phyloP scores from a whole-genome alignment of 805 yeast species.

The Wickerhamiella australiensis region DNA sequence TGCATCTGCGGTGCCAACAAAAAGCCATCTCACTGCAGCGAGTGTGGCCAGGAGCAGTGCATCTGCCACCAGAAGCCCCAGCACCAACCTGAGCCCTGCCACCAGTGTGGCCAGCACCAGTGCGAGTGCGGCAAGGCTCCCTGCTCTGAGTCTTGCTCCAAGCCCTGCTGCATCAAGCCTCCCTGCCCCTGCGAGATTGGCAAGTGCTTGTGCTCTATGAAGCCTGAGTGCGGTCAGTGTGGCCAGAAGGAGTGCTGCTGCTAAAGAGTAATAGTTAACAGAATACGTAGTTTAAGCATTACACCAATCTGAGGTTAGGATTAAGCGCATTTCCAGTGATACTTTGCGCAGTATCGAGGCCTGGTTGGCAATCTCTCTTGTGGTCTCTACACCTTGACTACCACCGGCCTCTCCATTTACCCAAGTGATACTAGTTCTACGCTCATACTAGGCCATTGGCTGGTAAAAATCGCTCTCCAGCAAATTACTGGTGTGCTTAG shows the following conservation, averaged over 20 bases:
- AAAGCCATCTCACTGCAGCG: background rate
- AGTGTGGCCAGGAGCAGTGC: constrained; percentile 5
- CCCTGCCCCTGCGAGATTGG: constrained; percentile 10
- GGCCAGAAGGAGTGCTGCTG: constrained; percentile 8
- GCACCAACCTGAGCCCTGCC: background rate
- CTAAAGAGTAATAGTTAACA: background rate
- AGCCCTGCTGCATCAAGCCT: constrained; percentile 7
- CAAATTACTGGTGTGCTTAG: too few species aligned
- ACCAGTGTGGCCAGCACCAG: background rate
- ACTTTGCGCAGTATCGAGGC: too few species aligned
- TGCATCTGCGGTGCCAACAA: constrained; percentile 4
- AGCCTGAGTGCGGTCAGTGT: constrained; percentile 6
- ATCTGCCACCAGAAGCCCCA: constrained; percentile 4
- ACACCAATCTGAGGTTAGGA: background rate
- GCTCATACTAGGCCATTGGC: too few species aligned
- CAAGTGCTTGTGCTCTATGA: constrained; percentile 7
- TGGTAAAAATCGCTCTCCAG: too few species aligned
- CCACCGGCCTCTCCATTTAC: too few species aligned
- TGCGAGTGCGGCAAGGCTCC: background rate
- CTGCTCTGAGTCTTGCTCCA: background rate
- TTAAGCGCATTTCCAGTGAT: too few species aligned
- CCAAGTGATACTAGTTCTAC: too few species aligned
- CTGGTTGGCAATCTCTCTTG: too few species aligned
- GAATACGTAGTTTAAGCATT: background rate
- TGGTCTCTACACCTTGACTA: too few species aligned